These are phyloP conservation scores for Paxillus involutus DNA, from an alignment of 768 basidiomycete species.

Conservation along the genomic window DNA sequence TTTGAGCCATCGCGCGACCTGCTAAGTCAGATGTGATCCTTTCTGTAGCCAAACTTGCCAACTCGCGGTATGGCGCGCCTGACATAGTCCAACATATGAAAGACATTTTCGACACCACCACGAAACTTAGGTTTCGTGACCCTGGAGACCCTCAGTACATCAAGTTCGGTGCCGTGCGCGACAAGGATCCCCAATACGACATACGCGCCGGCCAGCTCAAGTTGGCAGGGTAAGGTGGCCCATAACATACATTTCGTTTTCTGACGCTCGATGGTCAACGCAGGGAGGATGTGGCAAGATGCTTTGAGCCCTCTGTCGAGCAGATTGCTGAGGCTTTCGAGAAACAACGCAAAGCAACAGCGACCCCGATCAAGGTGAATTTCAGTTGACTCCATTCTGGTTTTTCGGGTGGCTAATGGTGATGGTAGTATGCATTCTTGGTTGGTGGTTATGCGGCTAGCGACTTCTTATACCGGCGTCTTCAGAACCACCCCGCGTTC, in stretches of 20 bases:
- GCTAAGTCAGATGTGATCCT: not conserved
- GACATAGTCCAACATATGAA: constrained; percentile 34
- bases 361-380: constrained; percentile 18
- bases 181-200: constrained; percentile 32
- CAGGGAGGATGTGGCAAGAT: constrained; percentile 36
- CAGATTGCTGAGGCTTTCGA: constrained; percentile 34
- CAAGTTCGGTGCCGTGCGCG: constrained; percentile 37
- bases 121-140: constrained; percentile 41
- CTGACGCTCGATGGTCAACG: not conserved
- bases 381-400: not conserved
- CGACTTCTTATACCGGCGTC: constrained; percentile 42
- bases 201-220: constrained; percentile 39
- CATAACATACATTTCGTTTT: not conserved
- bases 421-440: constrained; percentile 37
- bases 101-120: constrained; percentile 33
- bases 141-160: constrained; percentile 34
- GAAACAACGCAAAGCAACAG: constrained; percentile 12
- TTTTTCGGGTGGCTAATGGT: not conserved
- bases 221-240: constrained; percentile 33
- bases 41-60: constrained; percentile 25
- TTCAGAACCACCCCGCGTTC: constrained; percentile 37
- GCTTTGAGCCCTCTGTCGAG: constrained; percentile 44
- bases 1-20: not conserved
- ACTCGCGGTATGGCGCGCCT: constrained; percentile 26
- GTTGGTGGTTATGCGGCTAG: constrained; percentile 54